Conservation (phyloP, 2,329 filamentous ascomycete genomes). For the Fusarium temperatum region DNA sequence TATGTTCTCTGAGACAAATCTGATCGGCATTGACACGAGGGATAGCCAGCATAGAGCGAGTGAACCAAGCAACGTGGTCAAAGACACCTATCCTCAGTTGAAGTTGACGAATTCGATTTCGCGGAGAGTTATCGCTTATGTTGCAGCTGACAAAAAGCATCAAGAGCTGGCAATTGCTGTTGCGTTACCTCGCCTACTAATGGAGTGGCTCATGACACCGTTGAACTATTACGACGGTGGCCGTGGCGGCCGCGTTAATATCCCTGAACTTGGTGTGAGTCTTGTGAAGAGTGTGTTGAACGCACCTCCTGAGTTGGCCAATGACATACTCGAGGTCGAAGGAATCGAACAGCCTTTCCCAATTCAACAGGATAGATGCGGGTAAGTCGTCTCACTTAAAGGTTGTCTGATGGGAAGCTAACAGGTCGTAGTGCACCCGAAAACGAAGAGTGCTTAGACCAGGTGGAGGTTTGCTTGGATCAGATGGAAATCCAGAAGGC, state of each 20-base stretch:
- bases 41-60: background rate
- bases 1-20: background rate
- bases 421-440: too few relatives aligned
- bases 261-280: background rate
- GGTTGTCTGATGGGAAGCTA: too few relatives aligned
- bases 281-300: background rate
- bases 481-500: background rate
- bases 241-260: background rate
- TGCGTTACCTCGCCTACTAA: background rate
- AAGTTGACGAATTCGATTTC: too few relatives aligned
- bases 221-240: too few relatives aligned
- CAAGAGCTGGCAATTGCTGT: background rate
- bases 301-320: background rate
- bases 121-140: background rate
- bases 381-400: too few relatives aligned
- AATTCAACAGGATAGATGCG: too few relatives aligned
- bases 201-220: background rate
- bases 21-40: background rate
- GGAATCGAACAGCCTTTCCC: background rate
- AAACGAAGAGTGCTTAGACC: background rate
- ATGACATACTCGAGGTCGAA: background rate
- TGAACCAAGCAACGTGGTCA: too few relatives aligned
- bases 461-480: too few relatives aligned
- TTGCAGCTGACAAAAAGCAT: background rate
- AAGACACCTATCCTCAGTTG: too few relatives aligned